Evolutionary conservation across 2,329 filamentous ascomycete genomes (phyloP).

Genomic region (Penicillium sp.): DNA sequence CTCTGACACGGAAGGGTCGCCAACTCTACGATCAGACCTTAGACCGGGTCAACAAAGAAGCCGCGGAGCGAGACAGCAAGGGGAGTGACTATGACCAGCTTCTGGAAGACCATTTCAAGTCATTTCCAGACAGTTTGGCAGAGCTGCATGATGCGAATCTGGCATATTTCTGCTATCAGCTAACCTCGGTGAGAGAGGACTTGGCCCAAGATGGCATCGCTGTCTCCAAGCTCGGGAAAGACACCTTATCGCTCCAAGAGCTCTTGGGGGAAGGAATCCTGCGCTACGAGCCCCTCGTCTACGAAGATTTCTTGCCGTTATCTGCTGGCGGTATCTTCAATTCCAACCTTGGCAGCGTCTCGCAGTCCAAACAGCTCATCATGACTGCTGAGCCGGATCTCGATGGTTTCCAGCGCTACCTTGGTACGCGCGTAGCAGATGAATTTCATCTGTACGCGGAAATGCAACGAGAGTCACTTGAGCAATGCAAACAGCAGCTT

Average conservation of each 20-base stretch:
- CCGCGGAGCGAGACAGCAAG: slow-evolving; percentile 4
- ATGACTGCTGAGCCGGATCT: slow-evolving; percentile 27
- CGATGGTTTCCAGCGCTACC: slow-evolving; percentile 26
- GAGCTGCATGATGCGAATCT: slow-evolving; percentile 38
- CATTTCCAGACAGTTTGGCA: slow-evolving; percentile 45
- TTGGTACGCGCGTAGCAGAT: slow-evolving; percentile 23
- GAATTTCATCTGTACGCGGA: slow-evolving; percentile 29
- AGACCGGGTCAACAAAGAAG: slow-evolving; percentile 18
- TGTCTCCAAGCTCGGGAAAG: neutral
- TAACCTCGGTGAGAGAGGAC: slow-evolving; percentile 15
- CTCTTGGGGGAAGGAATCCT: slow-evolving; percentile 38
- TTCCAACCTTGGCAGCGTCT: slow-evolving; percentile 39
- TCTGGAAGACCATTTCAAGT: slow-evolving; percentile 32
- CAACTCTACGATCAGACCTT: slow-evolving; percentile 49
- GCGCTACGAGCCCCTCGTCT: slow-evolving; percentile 47
- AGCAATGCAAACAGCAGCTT: slow-evolving; percentile 21
- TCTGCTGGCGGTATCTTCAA: slow-evolving; percentile 54
- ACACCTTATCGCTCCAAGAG: slow-evolving; percentile 20
- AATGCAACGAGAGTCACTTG: slow-evolving; percentile 27
- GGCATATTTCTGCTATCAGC: slow-evolving; percentile 42
- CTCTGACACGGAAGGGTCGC: slow-evolving; percentile 48
- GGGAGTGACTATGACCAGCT: slow-evolving; percentile 17
- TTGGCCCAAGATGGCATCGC: neutral
- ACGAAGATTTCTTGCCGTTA: slow-evolving; percentile 56
- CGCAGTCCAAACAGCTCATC: slow-evolving; percentile 23